phyloP scores from a whole-genome alignment of 2,329 filamentous ascomycete genomes.

The Tolypocladium tropicale region DNA sequence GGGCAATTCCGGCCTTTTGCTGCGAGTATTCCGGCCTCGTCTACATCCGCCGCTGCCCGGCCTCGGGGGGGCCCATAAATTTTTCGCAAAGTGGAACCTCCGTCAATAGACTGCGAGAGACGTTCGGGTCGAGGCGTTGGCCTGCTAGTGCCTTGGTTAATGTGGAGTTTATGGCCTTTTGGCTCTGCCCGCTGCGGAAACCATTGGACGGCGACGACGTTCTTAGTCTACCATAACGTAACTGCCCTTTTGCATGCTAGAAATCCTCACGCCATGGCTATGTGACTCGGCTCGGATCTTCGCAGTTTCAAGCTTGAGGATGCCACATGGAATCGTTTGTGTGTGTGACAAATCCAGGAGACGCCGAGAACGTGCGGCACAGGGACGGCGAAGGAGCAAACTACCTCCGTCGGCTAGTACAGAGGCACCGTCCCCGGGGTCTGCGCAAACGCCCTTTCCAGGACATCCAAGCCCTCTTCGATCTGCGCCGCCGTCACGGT shows the following conservation, averaged over 20 bases:
- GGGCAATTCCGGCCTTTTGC: neutral
- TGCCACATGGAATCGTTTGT: too few species aligned
- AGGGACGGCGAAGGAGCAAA: too few species aligned
- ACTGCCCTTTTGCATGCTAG: neutral
- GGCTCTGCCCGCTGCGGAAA: neutral
- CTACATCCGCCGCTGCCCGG: neutral
- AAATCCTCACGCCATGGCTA: neutral
- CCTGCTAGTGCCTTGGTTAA: neutral
- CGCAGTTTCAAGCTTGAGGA: neutral
- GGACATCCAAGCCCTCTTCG: slow-evolving; percentile 38
- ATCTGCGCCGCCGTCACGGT: slow-evolving; percentile 42
- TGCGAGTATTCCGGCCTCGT: neutral
- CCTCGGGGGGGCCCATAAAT: neutral
- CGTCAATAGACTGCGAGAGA: neutral
- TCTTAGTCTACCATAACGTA: neutral
- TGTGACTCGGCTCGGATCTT: neutral
- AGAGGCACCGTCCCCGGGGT: slow-evolving; percentile 20
- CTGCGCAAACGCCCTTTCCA: slow-evolving; percentile 43
- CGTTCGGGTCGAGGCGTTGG: too few species aligned
- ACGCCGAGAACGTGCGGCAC: neutral
- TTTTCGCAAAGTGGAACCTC: neutral
- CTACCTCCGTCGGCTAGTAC: slow-evolving; percentile 10
- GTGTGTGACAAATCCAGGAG: too few species aligned
- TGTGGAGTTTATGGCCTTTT: neutral
- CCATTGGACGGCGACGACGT: neutral